Conservation (phyloP, 192 early-diverging fungal genomes). For the Linnemannia exigua region DNA sequence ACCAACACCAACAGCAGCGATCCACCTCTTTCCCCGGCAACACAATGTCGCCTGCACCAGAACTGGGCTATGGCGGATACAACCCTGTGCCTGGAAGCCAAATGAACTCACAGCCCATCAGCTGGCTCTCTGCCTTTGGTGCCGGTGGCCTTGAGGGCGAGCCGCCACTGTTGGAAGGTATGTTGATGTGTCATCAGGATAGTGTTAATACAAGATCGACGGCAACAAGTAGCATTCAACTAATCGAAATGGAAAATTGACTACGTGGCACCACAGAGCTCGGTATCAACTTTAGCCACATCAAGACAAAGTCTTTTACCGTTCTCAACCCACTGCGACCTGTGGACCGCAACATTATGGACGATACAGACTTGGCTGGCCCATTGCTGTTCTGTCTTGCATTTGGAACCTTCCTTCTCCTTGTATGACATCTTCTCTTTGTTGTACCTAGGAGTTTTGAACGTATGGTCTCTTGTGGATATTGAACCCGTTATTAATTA, state of each 20-base stretch:
- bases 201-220: slow-evolving; percentile 1
- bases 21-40: slow-evolving; percentile 41
- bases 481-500: neutral
- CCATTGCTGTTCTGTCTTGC: slow-evolving; percentile 93
- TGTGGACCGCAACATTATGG: slow-evolving; percentile 88
- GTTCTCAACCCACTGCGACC: slow-evolving; percentile 89
- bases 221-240: slow-evolving; percentile 1
- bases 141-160: slow-evolving; percentile 95
- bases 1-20: slow-evolving; percentile 32
- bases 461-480: neutral
- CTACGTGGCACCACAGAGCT: slow-evolving; percentile 73
- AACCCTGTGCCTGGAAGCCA: slow-evolving; percentile 38
- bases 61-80: slow-evolving; percentile 47
- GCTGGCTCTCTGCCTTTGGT: slow-evolving; percentile 80
- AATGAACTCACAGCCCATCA: slow-evolving; percentile 46
- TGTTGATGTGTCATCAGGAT: neutral
- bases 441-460: neutral
- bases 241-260: neutral
- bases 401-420: slow-evolving; percentile 90
- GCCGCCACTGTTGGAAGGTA: slow-evolving; percentile 92
- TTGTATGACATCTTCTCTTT: slow-evolving; percentile 63
- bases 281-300: slow-evolving; percentile 95
- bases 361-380: slow-evolving; percentile 96
- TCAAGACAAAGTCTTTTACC: slow-evolving; percentile 87
- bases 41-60: slow-evolving; percentile 46